These are phyloP conservation scores for Chytridium lagenaria DNA, from an alignment of 371 early-diverging fungal species.

Conservation along the genomic window DNA sequence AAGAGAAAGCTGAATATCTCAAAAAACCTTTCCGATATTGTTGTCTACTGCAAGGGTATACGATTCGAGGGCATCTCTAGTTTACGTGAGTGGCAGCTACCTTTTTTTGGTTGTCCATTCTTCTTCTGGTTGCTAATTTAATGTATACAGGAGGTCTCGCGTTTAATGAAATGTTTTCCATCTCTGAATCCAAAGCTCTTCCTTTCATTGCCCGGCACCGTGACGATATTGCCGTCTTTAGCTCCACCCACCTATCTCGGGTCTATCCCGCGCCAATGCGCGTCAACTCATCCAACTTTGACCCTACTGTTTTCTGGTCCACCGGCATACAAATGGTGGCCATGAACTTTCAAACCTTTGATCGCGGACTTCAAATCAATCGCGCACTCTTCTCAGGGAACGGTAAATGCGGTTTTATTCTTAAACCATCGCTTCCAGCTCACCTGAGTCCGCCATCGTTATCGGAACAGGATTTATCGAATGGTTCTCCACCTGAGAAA, in stretches of 20 bases:
- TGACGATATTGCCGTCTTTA: not conserved
- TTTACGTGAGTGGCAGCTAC: conserved; percentile 14
- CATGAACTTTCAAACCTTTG: conserved; percentile 78
- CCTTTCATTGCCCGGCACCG: conserved; percentile 26
- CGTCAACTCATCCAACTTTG: conserved; percentile 75
- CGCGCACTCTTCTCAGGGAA: conserved; percentile 73
- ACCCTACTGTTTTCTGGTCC: conserved; percentile 79
- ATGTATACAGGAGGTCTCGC: conserved; percentile 36
- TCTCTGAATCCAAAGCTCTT: conserved; percentile 62
- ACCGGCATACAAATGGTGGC: conserved; percentile 86
- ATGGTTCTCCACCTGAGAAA: not conserved
- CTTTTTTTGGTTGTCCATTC: not conserved
- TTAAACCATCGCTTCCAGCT: conserved; percentile 31
- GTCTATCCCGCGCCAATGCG: conserved; percentile 78
- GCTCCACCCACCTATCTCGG: conserved; percentile 56
- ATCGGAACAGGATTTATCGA: not conserved
- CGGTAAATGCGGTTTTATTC: conserved; percentile 73
- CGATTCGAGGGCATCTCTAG: conserved; percentile 61
- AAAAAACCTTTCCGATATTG: conserved; percentile 65
- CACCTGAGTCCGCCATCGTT: not conserved
- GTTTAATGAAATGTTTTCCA: conserved; percentile 69
- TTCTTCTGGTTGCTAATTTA: not conserved
- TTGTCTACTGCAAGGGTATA: conserved; percentile 72
- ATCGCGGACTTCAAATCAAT: conserved; percentile 72
- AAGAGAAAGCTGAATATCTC: conserved; percentile 59